Conservation (phyloP, 805 yeast species). For the Ogataea thermomethanolica region DNA sequence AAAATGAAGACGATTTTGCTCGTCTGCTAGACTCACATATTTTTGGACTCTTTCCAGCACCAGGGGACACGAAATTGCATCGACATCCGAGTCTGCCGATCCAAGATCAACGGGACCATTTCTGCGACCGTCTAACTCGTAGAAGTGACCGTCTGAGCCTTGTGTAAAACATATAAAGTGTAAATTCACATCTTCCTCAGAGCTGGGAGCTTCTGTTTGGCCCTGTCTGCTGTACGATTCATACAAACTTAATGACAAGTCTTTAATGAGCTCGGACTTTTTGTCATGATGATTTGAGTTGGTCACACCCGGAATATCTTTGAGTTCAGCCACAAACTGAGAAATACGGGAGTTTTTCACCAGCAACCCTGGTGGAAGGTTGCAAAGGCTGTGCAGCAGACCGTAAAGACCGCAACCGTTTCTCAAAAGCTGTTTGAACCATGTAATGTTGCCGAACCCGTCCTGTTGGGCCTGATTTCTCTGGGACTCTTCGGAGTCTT, state of each 20-base stretch:
- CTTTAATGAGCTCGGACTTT: conserved; percentile 29
- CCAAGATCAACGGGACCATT: conserved; percentile 70
- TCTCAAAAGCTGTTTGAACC: conserved; percentile 81
- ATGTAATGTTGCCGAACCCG: conserved; percentile 40
- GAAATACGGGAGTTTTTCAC: conserved; percentile 34
- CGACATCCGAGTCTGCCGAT: conserved; percentile 32
- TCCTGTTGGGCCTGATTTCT: conserved; percentile 28
- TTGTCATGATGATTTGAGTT: conserved; percentile 21
- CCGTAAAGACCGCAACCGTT: conserved; percentile 96
- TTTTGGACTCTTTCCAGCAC: conserved; percentile 56
- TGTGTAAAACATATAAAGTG: conserved; percentile 79
- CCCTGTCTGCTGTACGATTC: conserved; percentile 49
- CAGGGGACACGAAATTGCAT: conserved; percentile 50
- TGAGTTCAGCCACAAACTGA: conserved; percentile 18
- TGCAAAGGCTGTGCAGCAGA: conserved; percentile 56
- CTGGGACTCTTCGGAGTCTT: conserved; percentile 29
- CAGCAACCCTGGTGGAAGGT: conserved; percentile 44
- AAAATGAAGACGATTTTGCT: conserved; percentile 57
- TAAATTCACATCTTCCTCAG: conserved; percentile 51
- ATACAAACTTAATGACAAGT: conserved; percentile 33
- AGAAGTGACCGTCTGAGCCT: conserved; percentile 51
- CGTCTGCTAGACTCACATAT: conserved; percentile 64
- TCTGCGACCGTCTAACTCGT: conserved; percentile 88
- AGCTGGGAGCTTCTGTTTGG: conserved; percentile 64
- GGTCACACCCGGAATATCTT: conserved; percentile 10